Evolutionary conservation across 2,329 filamentous ascomycete genomes (phyloP).

Genomic region (Fusarium dimerum): DNA sequence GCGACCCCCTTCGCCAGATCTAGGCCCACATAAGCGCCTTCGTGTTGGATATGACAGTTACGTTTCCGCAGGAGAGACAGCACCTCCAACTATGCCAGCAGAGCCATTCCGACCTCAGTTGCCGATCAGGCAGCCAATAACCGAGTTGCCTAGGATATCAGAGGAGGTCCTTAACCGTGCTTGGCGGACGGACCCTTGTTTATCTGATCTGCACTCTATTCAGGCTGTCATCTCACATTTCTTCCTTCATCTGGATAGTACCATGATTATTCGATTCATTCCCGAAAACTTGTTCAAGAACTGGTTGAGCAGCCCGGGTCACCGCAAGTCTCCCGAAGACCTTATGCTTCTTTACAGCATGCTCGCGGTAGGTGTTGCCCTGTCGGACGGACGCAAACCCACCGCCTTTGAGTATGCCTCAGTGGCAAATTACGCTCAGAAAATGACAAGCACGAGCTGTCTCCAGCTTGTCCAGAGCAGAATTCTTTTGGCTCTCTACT

Average conservation of each 20-base stretch:
- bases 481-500: constrained; percentile 67
- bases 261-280: constrained; percentile 44
- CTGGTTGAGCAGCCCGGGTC: constrained; percentile 38
- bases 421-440: constrained; percentile 59
- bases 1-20: constrained; percentile 35
- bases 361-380: constrained; percentile 40
- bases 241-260: constrained; percentile 43
- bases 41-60: constrained; percentile 51
- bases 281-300: constrained; percentile 41
- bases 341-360: constrained; percentile 49
- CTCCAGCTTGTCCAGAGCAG: constrained; percentile 68
- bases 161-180: constrained; percentile 50
- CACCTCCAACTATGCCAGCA: constrained; percentile 30
- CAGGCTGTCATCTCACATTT: constrained; percentile 42
- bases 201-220: constrained; percentile 44
- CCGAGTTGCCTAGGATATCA: constrained; percentile 49
- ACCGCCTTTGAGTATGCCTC: constrained; percentile 44
- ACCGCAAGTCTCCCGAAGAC: constrained; percentile 43
- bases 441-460: constrained; percentile 27
- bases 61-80: constrained; percentile 36
- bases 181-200: constrained; percentile 53
- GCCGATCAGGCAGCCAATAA: constrained; percentile 37
- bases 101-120: constrained; percentile 40
- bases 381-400: constrained; percentile 39
- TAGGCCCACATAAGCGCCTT: constrained; percentile 49